These are phyloP conservation scores for Xylaria nigripes DNA, from an alignment of 495 filamentous ascomycete genomes.

Conservation along the genomic window DNA sequence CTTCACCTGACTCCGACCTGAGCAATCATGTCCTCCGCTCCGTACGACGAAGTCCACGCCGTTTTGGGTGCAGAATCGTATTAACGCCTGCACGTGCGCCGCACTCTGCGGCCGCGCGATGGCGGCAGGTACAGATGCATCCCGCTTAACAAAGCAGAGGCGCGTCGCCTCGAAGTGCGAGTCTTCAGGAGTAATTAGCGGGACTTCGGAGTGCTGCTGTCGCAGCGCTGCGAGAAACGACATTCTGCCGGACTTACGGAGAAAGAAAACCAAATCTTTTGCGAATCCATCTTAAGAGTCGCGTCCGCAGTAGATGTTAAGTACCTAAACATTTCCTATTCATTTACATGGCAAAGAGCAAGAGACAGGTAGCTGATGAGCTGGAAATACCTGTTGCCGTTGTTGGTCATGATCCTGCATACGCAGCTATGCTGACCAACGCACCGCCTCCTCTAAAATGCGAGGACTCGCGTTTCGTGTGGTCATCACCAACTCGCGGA, in stretches of 20 bases:
- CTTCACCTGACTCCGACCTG: constrained; percentile 22
- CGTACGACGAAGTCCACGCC: constrained; percentile 29
- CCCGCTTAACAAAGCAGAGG: neutral
- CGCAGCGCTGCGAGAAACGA: constrained; percentile 16
- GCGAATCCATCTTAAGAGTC: too few species aligned
- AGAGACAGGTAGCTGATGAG: too few species aligned
- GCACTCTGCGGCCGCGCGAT: constrained; percentile 32
- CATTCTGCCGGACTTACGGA: neutral
- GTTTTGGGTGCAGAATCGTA: constrained; percentile 19
- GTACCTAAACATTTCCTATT: too few species aligned
- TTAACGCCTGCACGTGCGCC: constrained; percentile 27
- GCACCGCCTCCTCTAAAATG: too few species aligned
- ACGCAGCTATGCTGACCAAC: too few species aligned
- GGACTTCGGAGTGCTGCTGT: neutral
- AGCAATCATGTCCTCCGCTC: constrained; percentile 36
- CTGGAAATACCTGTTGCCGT: too few species aligned
- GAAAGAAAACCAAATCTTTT: too few species aligned
- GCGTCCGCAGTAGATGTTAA: too few species aligned
- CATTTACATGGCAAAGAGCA: too few species aligned
- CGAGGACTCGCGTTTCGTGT: too few species aligned
- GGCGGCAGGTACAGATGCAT: neutral
- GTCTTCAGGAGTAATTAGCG: neutral
- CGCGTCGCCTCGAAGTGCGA: neutral
- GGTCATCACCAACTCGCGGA: too few species aligned
- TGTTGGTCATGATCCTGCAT: too few species aligned